Percentiles rank a stretch among this genome's conserved stretches.
Conservation (phyloP, 2,329 filamentous ascomycete species). For the Rhynchosporium graminicola region DNA sequence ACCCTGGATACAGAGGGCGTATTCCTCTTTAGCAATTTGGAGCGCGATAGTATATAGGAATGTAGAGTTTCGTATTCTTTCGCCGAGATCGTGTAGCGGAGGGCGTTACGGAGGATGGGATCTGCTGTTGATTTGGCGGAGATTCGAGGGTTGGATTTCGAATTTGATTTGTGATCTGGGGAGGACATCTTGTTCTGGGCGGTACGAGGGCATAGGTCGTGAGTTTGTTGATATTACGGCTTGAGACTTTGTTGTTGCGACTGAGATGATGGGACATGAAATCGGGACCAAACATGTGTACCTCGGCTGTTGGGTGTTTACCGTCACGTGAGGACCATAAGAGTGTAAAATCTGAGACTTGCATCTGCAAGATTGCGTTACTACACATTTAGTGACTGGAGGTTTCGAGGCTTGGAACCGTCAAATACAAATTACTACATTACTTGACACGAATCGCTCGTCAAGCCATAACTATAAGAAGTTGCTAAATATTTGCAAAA, state of each 20-base stretch:
- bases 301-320: constrained; percentile 5
- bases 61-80: constrained; percentile 86
- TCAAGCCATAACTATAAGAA: background rate
- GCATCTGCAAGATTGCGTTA: background rate
- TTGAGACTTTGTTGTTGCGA: background rate
- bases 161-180: background rate
- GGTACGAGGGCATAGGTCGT: constrained; percentile 6
- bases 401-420: background rate
- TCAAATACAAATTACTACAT: constrained; percentile 1
- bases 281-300: constrained; percentile 12
- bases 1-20: constrained; percentile 58
- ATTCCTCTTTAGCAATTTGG: constrained; percentile 56
- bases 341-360: constrained; percentile 4
- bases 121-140: constrained; percentile 49
- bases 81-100: constrained; percentile 83
- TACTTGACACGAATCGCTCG: background rate
- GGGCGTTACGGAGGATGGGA: constrained; percentile 77
- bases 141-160: constrained; percentile 22
- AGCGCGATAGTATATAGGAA: constrained; percentile 76
- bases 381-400: background rate
- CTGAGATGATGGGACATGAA: background rate
- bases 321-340: background rate
- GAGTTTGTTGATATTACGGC: background rate
- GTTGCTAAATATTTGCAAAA: background rate
- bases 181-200: constrained; percentile 6